phyloP scores from a whole-genome alignment of 306 rosid species.

The Cajanus cajan region DNA sequence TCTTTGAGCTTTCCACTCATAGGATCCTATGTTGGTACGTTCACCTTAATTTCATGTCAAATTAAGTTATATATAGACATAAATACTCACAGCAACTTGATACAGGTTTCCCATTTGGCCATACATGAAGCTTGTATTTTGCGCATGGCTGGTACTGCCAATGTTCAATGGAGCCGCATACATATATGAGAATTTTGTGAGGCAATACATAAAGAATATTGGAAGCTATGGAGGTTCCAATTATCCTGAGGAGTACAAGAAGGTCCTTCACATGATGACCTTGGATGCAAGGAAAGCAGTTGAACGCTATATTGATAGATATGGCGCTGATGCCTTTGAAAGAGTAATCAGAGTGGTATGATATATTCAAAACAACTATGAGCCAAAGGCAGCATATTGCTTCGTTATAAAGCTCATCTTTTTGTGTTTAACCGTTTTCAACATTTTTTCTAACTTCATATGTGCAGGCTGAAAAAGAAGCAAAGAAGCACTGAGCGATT shows the following conservation, averaged over 20 bases:
- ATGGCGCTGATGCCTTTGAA: conserved; percentile 76
- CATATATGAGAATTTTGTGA: conserved; percentile 67
- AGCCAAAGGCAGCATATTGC: neutral
- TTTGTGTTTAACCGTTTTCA: neutral
- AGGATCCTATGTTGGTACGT: conserved; percentile 70
- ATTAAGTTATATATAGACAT: neutral
- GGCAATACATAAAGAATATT: conserved; percentile 58
- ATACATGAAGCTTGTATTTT: conserved; percentile 67
- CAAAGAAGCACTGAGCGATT: conserved; percentile 54
- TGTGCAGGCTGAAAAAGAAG: conserved; percentile 87
- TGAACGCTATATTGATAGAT: conserved; percentile 60
- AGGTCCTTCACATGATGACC: conserved; percentile 78
- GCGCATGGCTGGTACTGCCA: conserved; percentile 88
- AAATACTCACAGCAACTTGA: neutral
- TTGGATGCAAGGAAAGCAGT: conserved; percentile 78
- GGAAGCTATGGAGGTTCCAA: conserved; percentile 38
- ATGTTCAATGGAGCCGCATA: conserved; percentile 91
- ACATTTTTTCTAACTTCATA: neutral
- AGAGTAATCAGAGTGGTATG: conserved; percentile 68
- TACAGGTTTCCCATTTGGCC: conserved; percentile 84
- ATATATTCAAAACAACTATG: neutral
- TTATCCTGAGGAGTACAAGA: conserved; percentile 56
- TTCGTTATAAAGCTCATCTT: neutral
- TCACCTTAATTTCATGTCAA: neutral
- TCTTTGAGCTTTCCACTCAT: conserved; percentile 73